Percentiles rank a stretch among this genome's conserved stretches.
Conservation (phyloP, 176 grass and related monocot species). For the Dendrocalamus sinicus region DNA sequence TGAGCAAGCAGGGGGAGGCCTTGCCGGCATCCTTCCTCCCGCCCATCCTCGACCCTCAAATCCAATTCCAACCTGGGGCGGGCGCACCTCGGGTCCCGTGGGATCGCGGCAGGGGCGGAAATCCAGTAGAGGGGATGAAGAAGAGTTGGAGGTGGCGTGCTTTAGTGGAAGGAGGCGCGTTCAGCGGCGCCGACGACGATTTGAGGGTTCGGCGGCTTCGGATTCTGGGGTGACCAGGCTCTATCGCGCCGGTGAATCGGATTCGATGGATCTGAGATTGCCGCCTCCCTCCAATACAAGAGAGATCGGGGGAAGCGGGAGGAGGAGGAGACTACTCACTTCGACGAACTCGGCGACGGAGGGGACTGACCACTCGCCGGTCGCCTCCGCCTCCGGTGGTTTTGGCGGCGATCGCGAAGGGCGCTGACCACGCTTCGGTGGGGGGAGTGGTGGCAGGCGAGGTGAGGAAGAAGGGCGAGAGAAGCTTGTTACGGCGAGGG, state of each 20-base stretch:
- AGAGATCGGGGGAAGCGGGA: neutral
- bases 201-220: neutral
- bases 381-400: slow-evolving; percentile 8
- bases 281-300: neutral
- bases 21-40: slow-evolving; percentile 63
- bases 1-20: slow-evolving; percentile 58
- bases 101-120: neutral
- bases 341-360: neutral
- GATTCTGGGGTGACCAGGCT: neutral
- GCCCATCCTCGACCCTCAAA: slow-evolving; percentile 41
- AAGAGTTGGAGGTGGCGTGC: neutral
- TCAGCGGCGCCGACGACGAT: neutral
- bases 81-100: neutral
- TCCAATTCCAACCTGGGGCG: neutral
- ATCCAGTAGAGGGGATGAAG: neutral
- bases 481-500: slow-evolving; percentile 1
- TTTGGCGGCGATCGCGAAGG: slow-evolving; percentile 12
- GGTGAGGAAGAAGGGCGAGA: neutral
- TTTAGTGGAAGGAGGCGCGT: neutral
- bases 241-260: neutral
- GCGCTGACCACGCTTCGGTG: slow-evolving; percentile 11
- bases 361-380: neutral
- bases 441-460: neutral
- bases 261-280: slow-evolving; percentile 47
- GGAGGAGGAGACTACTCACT: neutral